Evolutionary conservation across 1,284 basidiomycete species (phyloP).

Genomic region (Quambalaria eucalypti): DNA sequence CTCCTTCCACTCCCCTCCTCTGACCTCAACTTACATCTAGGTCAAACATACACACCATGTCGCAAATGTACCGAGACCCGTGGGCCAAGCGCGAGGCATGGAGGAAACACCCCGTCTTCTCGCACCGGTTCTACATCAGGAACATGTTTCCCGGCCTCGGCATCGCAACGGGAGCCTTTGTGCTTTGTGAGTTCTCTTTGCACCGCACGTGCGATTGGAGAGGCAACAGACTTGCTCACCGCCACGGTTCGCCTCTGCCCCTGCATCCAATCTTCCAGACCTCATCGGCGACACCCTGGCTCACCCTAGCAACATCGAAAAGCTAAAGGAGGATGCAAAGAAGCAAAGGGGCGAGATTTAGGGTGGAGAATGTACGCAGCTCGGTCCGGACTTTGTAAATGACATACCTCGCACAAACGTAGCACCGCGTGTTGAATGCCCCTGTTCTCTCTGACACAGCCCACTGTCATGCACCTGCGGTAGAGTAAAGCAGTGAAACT

Average conservation of each 20-base stretch:
- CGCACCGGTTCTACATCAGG: conserved; percentile 33
- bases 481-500: too few species aligned
- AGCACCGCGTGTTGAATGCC: too few species aligned
- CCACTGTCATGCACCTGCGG: too few species aligned
- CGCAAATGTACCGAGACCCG: conserved; percentile 39
- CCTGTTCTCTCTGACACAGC: too few species aligned
- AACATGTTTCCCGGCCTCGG: conserved; percentile 45
- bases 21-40: background rate
- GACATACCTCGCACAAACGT: too few species aligned
- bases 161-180: conserved; percentile 36
- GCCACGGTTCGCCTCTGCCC: background rate
- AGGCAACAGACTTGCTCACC: background rate
- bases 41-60: conserved; percentile 10
- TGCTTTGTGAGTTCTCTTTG: conserved; percentile 9
- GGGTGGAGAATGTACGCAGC: background rate
- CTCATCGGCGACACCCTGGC: conserved; percentile 26
- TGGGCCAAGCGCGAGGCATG: conserved; percentile 46
- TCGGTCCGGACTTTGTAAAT: too few species aligned
- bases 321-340: conserved; percentile 38
- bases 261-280: background rate
- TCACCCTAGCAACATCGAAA: conserved; percentile 38
- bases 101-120: conserved; percentile 46
- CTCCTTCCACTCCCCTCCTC: background rate
- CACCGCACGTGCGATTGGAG: conserved; percentile 22
- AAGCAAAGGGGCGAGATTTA: conserved; percentile 17